Percentiles rank a stretch among this genome's conserved stretches.
These are phyloP conservation scores for Przewalskia tangutica DNA, from an alignment of 257 asterid species.

Conservation along the genomic window DNA sequence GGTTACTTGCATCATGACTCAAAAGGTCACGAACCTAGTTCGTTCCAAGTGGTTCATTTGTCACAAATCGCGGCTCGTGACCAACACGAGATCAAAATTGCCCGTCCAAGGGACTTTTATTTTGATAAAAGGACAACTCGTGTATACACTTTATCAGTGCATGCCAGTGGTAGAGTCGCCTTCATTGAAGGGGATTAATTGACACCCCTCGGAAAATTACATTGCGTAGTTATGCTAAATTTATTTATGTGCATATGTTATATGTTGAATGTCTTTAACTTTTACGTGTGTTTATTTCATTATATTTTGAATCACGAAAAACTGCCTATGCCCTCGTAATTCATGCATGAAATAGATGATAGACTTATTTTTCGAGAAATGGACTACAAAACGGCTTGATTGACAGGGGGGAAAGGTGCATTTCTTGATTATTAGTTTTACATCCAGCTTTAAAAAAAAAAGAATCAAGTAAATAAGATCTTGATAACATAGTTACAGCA, in stretches of 20 bases:
- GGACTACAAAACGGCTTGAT: too few species aligned
- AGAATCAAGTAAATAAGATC: too few species aligned
- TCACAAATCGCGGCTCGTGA: neutral
- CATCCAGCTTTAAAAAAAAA: too few species aligned
- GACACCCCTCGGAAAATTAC: neutral
- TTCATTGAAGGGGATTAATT: neutral
- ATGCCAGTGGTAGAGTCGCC: neutral
- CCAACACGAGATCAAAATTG: slow-evolving; percentile 23
- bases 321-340: too few species aligned
- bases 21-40: slow-evolving; percentile 9
- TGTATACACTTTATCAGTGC: neutral
- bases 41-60: slow-evolving; percentile 29
- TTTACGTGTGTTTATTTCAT: neutral
- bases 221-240: too few species aligned
- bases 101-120: slow-evolving; percentile 24
- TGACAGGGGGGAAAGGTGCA: too few species aligned
- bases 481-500: too few species aligned
- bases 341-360: too few species aligned
- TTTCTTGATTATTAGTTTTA: too few species aligned
- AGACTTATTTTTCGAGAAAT: too few species aligned
- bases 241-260: neutral
- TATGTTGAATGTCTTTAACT: neutral
- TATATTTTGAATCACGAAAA: neutral
- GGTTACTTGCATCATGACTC: slow-evolving; percentile 6
- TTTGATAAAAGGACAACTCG: slow-evolving; percentile 25